phyloP scores from a whole-genome alignment of 1,139 yeast species.

The Sugiyamaella novakii region DNA sequence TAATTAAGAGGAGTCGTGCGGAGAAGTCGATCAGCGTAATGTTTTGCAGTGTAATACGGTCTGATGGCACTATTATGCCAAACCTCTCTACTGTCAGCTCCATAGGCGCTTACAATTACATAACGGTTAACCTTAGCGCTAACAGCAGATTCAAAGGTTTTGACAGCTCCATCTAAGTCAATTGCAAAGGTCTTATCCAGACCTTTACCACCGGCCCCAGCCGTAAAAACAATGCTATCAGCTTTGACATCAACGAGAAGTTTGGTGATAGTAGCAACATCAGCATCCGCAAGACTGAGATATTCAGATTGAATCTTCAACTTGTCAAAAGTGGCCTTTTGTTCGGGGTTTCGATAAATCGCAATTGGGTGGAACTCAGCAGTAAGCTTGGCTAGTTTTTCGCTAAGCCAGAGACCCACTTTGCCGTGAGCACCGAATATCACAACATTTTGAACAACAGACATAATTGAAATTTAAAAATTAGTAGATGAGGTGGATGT shows the following conservation, averaged over 20 bases:
- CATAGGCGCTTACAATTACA: slow-evolving; percentile 58
- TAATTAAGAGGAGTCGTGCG: slow-evolving; percentile 47
- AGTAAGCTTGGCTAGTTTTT: slow-evolving; percentile 36
- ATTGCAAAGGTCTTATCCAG: slow-evolving; percentile 52
- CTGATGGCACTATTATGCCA: slow-evolving; percentile 43
- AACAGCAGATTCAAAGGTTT: slow-evolving; percentile 58
- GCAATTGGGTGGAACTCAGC: slow-evolving; percentile 50
- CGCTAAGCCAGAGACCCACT: slow-evolving; percentile 51
- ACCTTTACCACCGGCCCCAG: slow-evolving; percentile 63
- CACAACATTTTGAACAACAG: slow-evolving; percentile 40
- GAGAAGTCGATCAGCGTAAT: slow-evolving; percentile 57
- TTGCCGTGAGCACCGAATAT: slow-evolving; percentile 67
- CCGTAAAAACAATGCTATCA: slow-evolving; percentile 62
- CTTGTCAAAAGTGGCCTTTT: slow-evolving; percentile 44
- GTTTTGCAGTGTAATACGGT: slow-evolving; percentile 56
- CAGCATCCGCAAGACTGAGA: slow-evolving; percentile 46
- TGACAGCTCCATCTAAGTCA: slow-evolving; percentile 65
- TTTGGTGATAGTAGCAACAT: slow-evolving; percentile 45
- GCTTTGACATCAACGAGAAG: slow-evolving; percentile 47
- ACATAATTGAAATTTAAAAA: slow-evolving; percentile 5
- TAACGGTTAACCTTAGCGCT: slow-evolving; percentile 51
- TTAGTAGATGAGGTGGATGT: too few species aligned
- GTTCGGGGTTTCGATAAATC: slow-evolving; percentile 53
- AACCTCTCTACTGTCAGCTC: slow-evolving; percentile 53
- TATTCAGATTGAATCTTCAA: slow-evolving; percentile 47